Evolutionary conservation across 805 yeast species (phyloP), one percentile per base, ranked within the genome.

Genomic region (Starmera quercuum): DNA sequence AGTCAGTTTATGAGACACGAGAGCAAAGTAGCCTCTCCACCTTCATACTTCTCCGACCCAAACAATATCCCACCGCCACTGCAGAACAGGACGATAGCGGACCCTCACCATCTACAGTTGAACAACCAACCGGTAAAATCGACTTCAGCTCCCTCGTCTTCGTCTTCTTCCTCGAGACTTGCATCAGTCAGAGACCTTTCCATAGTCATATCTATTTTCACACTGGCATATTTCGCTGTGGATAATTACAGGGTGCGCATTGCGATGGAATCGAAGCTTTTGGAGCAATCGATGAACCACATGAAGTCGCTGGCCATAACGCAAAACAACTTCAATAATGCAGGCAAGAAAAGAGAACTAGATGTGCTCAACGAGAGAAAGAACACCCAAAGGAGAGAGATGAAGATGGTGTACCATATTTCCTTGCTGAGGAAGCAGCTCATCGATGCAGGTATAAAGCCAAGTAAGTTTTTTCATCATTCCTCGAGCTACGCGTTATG

Each of bases 351-450:
- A 47, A 59, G 71, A 32, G 79, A 74, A 33, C 42, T 69, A 10
- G 73, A 70, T 41, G 56, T 69, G n/a, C 45, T 73, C 20, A 67
- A 71, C 40, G 79, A 74, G 40, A 56, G 81, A 13, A 63, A 64
- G 34, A 66, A 62, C 10, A 59, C 58, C n/a, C 62, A 54, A 46
- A 67, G 53, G 54, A 61, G 64, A 39, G 79, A 62, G 49, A 68
- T 63, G 61, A 76, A 73, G 54, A 73, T 79, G 81, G 66, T 71
- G 5, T 58, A 79, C 49, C 90, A 81, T 47, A 66, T 81, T 26
- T 85, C 83, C 2, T 52, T 81, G 54, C 56, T 81, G 22, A 60
- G 83, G 32, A 65, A 75, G 45, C 86, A 81, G 47, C 56, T 81
- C 35, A 44, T 55, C 3, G 81, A 76, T n/a, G 46, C 53, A 4